Evolutionary conservation across 2,329 filamentous ascomycete genomes (phyloP), one percentile per base, ranked within the genome.

Genomic region (Fonsecaea multimorphosa): DNA sequence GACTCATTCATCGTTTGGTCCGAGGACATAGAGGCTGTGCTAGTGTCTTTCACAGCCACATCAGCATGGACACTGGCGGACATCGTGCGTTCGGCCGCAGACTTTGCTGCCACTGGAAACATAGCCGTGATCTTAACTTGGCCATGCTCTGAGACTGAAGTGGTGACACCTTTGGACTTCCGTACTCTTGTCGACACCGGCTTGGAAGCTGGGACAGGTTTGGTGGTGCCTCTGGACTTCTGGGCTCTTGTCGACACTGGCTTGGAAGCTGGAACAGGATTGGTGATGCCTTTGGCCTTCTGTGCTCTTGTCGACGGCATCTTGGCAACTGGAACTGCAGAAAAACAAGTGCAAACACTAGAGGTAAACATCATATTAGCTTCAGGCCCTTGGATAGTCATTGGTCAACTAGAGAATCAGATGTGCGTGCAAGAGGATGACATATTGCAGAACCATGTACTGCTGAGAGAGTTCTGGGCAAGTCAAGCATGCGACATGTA

Each of bases 241-340:
- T 51, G 51, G n/a, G 56, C 40, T 9, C 65, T 57, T 57, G 65
- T 67, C 8, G 38, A 55, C 7, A 64, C 65, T 61, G 64, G 64
- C 4, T 36, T 66, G 62, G 34, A 12, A 38, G 19, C 7, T 52
- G 19, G 27, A 53, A 34, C 32, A n/a, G n/a, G n/a, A n/a, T n/a
- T n/a, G n/a, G n/a, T n/a, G n/a, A n/a, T n/a, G 12, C 57, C 57
- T 19, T 40, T 40, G 6, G 31, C n/a, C 1, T 16, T 3, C 31
- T 51, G 51, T 22, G 56, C 40, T 9, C 65, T 57, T 57, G 65
- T 67, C 8, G 38, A 55, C 7, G 61, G 61, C 65, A 67, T 67
- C 4, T 36, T 66, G 62, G 34, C 11, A 38, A 29, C 7, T 52
- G 19, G 27, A 53, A 34, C 32, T n/a, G 29, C 22, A 29, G 38